Evolutionary conservation across 2,329 filamentous ascomycete species (phyloP), one percentile per base, ranked within the genome.

Genomic region (Huntiella abstrusa): DNA sequence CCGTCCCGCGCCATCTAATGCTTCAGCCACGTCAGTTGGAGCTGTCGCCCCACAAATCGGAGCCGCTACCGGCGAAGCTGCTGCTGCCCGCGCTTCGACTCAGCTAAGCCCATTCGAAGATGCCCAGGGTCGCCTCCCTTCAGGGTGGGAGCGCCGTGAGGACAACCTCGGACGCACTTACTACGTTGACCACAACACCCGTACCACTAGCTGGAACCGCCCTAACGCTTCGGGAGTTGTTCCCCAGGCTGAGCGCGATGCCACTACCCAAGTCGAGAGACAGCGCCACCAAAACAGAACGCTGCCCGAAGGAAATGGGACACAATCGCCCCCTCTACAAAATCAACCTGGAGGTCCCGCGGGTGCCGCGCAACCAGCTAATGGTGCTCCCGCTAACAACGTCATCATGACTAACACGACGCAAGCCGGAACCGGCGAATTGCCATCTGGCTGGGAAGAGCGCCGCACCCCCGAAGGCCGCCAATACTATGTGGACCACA

Each of bases 401-500:
- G 85, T 96, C 80, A 84, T 94, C 77, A 84, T 91, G 51, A 95
- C 88, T 2, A 88, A 88, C 51, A 86, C 62, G 4, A 98, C 91
- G 13, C 95, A 84, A 53, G 84, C 88, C 45, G 91, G 91, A 38
- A 88, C 85, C 49, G 91, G 91, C 51, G 91, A 98, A 63, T 76
- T 98, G 50, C 91, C 91, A 35, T 80, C 88, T 15, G 84, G 88
- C 22, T 98, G 91, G 91, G 91, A 98, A 63, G 86, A 95, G 61
- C 73, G 91, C 55, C 87, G 84, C 63, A 98, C 91, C 0, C 88
- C 91, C 0, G 91, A 98, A 67, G 87, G 88, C 22, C 77, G 91
- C 43, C 74, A 88, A 6, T 98, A 98, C 64, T 98, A 95, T 62
- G 91, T 98, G 43, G 91, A 98, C 60, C 91, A 98, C 64, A 98